Percentiles rank a stretch among this genome's conserved stretches.
Evolutionary conservation across 257 asterid species (phyloP).

Genomic region (Fraxinus quadrangulata): DNA sequence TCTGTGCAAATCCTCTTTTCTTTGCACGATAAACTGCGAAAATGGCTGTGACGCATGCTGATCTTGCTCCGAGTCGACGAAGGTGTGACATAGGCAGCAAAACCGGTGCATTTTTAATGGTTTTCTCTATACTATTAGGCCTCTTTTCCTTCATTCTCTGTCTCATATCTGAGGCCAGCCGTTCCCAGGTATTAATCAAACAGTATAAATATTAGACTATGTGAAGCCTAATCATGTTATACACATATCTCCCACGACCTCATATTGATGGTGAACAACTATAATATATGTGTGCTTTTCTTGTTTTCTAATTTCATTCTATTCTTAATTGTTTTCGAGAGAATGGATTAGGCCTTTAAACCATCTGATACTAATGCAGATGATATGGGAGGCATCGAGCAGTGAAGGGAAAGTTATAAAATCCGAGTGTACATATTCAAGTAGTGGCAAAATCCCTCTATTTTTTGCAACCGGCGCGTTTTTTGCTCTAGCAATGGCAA

Average conservation of each 20-base stretch:
- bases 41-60: constrained; percentile 94
- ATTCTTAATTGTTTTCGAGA: neutral
- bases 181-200: constrained; percentile 55
- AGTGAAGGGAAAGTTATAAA: constrained; percentile 29
- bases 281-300: neutral
- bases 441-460: constrained; percentile 64
- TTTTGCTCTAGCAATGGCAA: constrained; percentile 65
- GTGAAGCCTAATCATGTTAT: neutral
- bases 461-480: constrained; percentile 71
- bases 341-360: neutral
- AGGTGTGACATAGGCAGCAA: constrained; percentile 66
- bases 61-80: constrained; percentile 63
- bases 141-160: constrained; percentile 81
- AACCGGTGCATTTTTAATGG: constrained; percentile 67
- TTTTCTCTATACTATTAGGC: constrained; percentile 65
- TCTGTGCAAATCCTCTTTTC: neutral
- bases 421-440: constrained; percentile 54
- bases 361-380: constrained; percentile 32
- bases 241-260: neutral
- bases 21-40: neutral
- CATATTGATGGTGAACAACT: neutral
- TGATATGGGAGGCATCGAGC: constrained; percentile 38
- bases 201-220: neutral
- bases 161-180: constrained; percentile 76
- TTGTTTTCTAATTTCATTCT: neutral